These are phyloP conservation scores for Magnusiomyces paraingens DNA, from an alignment of 1,139 yeast species.

Conservation along the genomic window DNA sequence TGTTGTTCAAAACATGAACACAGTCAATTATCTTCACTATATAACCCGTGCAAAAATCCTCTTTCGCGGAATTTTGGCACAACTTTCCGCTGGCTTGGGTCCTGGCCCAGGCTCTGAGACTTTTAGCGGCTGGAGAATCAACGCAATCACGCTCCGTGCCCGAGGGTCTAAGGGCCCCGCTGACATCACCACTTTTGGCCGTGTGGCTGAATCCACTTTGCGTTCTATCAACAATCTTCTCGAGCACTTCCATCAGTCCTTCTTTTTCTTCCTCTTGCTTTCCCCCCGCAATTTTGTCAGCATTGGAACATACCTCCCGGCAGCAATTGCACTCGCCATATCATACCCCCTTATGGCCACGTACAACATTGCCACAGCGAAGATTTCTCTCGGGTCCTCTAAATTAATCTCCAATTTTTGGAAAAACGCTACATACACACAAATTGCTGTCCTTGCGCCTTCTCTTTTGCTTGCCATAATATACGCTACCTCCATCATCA, in stretches of 20 bases:
- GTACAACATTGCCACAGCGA: conserved; percentile 32
- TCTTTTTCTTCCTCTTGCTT: conserved; percentile 81
- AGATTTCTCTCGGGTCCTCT: background rate
- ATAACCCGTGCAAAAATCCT: conserved; percentile 53
- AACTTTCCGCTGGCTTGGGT: conserved; percentile 64
- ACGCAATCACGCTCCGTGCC: conserved; percentile 77
- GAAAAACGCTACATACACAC: conserved; percentile 1
- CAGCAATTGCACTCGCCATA: conserved; percentile 68
- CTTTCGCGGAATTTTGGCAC: conserved; percentile 55
- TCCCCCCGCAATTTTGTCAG: conserved; percentile 80
- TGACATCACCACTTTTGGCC: conserved; percentile 88
- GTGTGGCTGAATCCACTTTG: conserved; percentile 79
- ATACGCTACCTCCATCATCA: conserved; percentile 19
- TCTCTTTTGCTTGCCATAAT: conserved; percentile 23
- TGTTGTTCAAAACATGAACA: conserved; percentile 53
- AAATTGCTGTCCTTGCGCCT: conserved; percentile 15
- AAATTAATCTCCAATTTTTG: background rate
- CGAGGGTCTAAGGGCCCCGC: conserved; percentile 48
- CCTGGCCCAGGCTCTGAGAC: conserved; percentile 71
- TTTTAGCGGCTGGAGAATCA: conserved; percentile 95
- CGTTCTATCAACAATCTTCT: conserved; percentile 86
- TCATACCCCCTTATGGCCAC: conserved; percentile 68
- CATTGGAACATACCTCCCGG: conserved; percentile 87
- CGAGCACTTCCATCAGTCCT: conserved; percentile 96
- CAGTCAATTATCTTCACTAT: conserved; percentile 14